Conservation (phyloP, 345 rosid species). For the Eucalyptus erythrocorys region DNA sequence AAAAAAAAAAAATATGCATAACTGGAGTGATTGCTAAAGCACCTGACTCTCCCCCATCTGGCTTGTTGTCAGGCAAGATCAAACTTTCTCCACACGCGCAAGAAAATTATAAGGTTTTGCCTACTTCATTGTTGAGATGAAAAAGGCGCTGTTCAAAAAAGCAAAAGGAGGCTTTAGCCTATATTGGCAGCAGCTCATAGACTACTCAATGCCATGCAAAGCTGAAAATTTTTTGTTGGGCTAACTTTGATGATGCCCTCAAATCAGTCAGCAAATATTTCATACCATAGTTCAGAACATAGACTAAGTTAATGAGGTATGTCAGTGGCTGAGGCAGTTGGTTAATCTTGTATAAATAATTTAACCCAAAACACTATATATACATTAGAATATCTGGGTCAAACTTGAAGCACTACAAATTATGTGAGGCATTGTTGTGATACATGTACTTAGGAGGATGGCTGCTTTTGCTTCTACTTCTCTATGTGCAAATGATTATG, state of each 20-base stretch:
- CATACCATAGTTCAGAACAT: not conserved
- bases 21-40: not conserved
- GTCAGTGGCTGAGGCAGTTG: not conserved
- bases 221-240: not conserved
- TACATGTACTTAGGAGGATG: not conserved
- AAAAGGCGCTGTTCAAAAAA: not conserved
- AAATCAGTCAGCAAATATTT: not conserved
- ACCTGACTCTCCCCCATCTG: not conserved
- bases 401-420: not conserved
- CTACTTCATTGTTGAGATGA: not conserved
- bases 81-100: not conserved
- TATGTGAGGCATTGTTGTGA: not conserved
- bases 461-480: not conserved
- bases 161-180: not conserved
- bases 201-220: not conserved
- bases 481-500: not conserved
- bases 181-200: not conserved
- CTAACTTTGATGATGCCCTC: not conserved
- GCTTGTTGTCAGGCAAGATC: not conserved
- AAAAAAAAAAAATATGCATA: not conserved
- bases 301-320: not conserved
- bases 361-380: not conserved
- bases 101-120: not conserved
- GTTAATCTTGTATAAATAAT: not conserved
- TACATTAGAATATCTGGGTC: not conserved